A percentile compares a stretch with the other conserved stretches of the same genome.
These are phyloP conservation scores for Fusarium pininemorale DNA, from an alignment of 2,329 filamentous ascomycete genomes.

Conservation along the genomic window DNA sequence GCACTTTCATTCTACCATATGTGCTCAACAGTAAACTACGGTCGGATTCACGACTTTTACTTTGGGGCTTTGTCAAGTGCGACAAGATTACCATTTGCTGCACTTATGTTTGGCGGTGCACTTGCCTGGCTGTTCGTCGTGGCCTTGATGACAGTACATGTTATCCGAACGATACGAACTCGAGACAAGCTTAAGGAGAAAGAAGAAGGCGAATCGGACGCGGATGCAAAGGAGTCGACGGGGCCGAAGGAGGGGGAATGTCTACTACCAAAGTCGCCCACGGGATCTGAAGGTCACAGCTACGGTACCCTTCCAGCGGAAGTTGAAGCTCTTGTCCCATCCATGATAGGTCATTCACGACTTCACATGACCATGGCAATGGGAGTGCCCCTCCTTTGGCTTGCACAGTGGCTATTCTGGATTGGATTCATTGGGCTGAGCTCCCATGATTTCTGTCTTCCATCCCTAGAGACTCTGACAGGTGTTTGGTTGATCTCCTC, in stretches of 20 bases:
- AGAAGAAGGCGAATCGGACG: fast-evolving
- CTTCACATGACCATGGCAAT: not conserved
- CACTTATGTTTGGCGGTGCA: constrained; percentile 11
- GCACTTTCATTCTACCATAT: not conserved
- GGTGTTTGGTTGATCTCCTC: not conserved
- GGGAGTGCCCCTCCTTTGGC: not conserved
- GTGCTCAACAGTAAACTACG: not conserved
- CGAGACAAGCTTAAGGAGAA: not conserved
- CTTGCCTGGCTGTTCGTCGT: constrained; percentile 1
- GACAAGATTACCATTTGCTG: not conserved
- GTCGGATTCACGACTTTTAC: not conserved
- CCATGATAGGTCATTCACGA: not conserved
- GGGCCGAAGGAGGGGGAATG: not conserved
- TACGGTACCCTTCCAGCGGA: not conserved
- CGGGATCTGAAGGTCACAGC: fast-evolving
- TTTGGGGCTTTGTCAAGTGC: not conserved
- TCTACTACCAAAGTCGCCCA: not conserved
- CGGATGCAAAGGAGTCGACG: fast-evolving
- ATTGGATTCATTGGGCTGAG: constrained; percentile 15
- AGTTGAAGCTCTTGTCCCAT: not conserved
- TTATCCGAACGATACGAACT: not conserved
- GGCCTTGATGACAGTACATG: not conserved
- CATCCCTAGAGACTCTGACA: not conserved
- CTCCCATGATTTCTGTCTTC: not conserved
- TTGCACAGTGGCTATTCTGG: constrained; percentile 28